Percentiles rank a stretch among this genome's conserved stretches.
Evolutionary conservation across 257 asterid species (phyloP).

Genomic region (Solanum tarapatanum): DNA sequence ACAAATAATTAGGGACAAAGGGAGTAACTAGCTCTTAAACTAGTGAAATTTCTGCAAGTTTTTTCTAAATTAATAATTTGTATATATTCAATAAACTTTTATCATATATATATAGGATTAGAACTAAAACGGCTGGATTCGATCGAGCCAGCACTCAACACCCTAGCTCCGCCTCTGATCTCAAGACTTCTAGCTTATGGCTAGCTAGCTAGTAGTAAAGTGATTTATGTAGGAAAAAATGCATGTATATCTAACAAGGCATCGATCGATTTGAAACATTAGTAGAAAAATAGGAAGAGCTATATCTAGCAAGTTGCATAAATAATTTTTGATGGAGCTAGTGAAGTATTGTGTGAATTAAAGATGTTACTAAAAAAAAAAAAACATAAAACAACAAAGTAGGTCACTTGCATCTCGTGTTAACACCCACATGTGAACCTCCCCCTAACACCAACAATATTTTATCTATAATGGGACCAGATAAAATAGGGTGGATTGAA

Average conservation of each 20-base stretch:
- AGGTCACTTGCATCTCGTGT: constrained; percentile 36
- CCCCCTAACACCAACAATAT: background rate
- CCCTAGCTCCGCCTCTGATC: background rate
- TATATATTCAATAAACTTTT: too few species aligned
- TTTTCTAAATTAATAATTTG: too few species aligned
- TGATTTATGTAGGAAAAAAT: background rate
- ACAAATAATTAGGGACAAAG: too few species aligned
- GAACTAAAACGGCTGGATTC: too few species aligned
- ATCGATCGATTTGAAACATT: background rate
- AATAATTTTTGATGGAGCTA: background rate
- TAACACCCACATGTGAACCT: constrained; percentile 28
- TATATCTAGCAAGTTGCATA: background rate
- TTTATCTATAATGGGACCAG: background rate
- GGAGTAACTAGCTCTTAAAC: too few species aligned
- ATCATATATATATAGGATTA: too few species aligned
- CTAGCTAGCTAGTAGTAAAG: background rate
- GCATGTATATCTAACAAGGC: background rate
- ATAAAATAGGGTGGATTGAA: background rate
- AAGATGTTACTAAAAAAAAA: background rate
- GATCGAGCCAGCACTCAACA: background rate
- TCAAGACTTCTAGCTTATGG: background rate
- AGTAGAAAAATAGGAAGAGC: background rate
- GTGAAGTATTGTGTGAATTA: background rate
- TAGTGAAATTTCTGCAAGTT: too few species aligned
- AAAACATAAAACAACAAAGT: background rate